Evolutionary conservation across 2,329 filamentous ascomycete species (phyloP), one percentile per base, ranked within the genome.

Genomic region (Malbranchea zuffiana): DNA sequence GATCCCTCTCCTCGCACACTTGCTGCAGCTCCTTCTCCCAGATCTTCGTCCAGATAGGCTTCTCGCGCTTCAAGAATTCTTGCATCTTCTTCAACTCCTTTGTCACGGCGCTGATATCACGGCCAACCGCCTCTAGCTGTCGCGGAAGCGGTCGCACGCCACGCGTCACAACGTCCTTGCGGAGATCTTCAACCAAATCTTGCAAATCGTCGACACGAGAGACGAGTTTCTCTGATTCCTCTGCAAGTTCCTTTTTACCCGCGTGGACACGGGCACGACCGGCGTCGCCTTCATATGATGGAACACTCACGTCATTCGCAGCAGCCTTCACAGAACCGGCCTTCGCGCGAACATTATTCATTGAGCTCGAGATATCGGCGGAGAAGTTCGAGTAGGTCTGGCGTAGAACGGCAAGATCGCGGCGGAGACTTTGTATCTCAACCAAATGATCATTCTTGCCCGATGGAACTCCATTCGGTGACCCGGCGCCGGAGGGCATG

Each of bases 21-120:
- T 88, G 80, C 59, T 96, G 85, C 30, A 98, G 69, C 59, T 96
- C 87, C 62, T 92, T 87, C 72, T 96, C 88, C 90, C 90, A 98
- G 46, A 96, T 93, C 74, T 95, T 95, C 37, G 86, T 95, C 88
- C 90, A 98, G 40, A 95, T 70, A 0, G 90, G 90, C 60, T 94
- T 94, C 71, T 98, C 41, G 31, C 76, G 75, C 50, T 78, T 80
- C 64, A 98, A 74, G 66, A 82, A 93, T 11, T 94, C 87, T 55
- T 94, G 83, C 72, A 98, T 80, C 63, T 83, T 87, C 71, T 84
- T 90, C 44, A 98, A 75, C 53, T 95, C 87, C 53, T 85, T 80
- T 32, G 78, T 82, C 20, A 90, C 78, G 38, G 70, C 63, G 32
- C 78, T 77, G 44, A 98, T 86, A 50, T 96, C 88, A 61, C 90